A percentile compares a stretch with the other conserved stretches of the same genome.
Conservation (phyloP, 2,329 filamentous ascomycete species). For the Aspergillus puulaauensis region DNA sequence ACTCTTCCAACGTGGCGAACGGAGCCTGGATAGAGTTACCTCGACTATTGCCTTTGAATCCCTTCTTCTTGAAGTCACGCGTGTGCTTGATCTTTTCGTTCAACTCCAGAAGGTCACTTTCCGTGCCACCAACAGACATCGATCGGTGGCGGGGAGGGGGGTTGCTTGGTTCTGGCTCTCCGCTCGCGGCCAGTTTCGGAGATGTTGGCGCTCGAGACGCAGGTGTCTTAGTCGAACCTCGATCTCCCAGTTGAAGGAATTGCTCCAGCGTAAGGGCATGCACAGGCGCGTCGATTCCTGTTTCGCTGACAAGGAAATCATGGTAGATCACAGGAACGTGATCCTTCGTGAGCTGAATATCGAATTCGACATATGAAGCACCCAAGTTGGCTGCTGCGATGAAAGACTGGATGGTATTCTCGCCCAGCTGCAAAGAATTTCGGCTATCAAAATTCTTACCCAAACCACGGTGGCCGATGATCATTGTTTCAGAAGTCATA, state of each 20-base stretch:
- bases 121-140: conserved; percentile 59
- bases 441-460: conserved; percentile 87
- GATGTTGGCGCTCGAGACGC: conserved; percentile 30
- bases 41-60: conserved; percentile 92
- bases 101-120: conserved; percentile 42
- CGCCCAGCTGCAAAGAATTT: conserved; percentile 86
- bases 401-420: conserved; percentile 94
- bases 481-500: conserved; percentile 75
- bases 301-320: conserved; percentile 96
- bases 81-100: conserved; percentile 96
- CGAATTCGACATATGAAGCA: conserved; percentile 70
- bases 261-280: conserved; percentile 90
- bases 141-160: conserved; percentile 47
- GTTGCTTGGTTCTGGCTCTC: conserved; percentile 12
- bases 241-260: conserved; percentile 81
- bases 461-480: conserved; percentile 70
- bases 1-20: conserved; percentile 90
- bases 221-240: conserved; percentile 46
- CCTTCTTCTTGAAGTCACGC: conserved; percentile 88
- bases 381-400: conserved; percentile 94
- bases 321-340: conserved; percentile 98
- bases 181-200: conserved; percentile 31
- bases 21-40: conserved; percentile 94
- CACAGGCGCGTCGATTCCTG: conserved; percentile 92
- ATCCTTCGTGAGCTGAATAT: conserved; percentile 98